Percentiles rank a stretch among this genome's conserved stretches.
Evolutionary conservation across 352 stramenopile genomes (phyloP).

Genomic region (Phytophthora cryptogea): DNA sequence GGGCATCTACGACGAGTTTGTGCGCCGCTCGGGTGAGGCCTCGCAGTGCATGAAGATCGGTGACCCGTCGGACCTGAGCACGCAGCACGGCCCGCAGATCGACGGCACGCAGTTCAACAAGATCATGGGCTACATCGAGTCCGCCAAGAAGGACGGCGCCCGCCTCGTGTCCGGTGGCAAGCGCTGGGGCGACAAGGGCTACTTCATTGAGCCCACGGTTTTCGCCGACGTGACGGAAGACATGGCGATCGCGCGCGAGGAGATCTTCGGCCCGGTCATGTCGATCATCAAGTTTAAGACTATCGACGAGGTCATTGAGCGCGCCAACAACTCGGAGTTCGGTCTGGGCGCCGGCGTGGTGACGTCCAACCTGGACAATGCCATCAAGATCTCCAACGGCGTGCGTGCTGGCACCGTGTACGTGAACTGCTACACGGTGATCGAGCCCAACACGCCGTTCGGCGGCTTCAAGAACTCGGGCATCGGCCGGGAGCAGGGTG

Average conservation of each 20-base stretch:
- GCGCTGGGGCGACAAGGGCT: conserved; percentile 60
- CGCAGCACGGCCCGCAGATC: conserved; percentile 57
- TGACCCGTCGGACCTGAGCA: conserved; percentile 41
- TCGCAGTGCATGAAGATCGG: conserved; percentile 64
- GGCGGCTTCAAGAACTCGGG: conserved; percentile 87
- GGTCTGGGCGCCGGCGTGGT: conserved; percentile 89
- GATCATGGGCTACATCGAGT: conserved; percentile 81
- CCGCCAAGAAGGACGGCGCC: conserved; percentile 81
- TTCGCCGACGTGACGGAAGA: conserved; percentile 79
- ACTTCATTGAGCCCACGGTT: conserved; percentile 94
- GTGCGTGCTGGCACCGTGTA: conserved; percentile 93
- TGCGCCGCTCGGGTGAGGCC: conserved; percentile 53
- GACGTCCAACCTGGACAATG: conserved; percentile 82
- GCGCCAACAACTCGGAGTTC: conserved; percentile 88
- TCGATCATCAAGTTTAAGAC: conserved; percentile 88
- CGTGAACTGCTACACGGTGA: conserved; percentile 93
- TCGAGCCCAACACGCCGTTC: conserved; percentile 85
- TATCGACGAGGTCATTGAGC: conserved; percentile 87
- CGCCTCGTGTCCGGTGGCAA: conserved; percentile 78
- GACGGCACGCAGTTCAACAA: conserved; percentile 72
- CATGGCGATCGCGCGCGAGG: conserved; percentile 88
- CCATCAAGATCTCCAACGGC: conserved; percentile 83
- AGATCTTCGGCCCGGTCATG: conserved; percentile 93
- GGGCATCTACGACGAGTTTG: conserved; percentile 28
- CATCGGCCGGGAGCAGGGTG: conserved; percentile 73